Percentiles rank a stretch among this genome's conserved stretches.
phyloP scores from a whole-genome alignment of 2,329 filamentous ascomycete genomes.

The Aspergillus caelatus region DNA sequence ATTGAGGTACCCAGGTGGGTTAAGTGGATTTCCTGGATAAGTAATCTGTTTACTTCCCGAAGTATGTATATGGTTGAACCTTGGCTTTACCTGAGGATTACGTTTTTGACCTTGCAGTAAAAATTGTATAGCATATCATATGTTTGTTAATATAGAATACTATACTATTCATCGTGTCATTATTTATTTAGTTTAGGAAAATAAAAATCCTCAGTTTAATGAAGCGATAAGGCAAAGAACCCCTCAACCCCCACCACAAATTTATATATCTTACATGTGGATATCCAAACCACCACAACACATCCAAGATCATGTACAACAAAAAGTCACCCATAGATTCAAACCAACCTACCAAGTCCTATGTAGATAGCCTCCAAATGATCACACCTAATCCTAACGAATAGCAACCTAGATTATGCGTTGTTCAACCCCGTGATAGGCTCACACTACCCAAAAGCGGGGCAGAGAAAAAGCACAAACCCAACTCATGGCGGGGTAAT shows the following conservation, averaged over 20 bases:
- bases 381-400: too few species aligned
- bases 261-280: background rate
- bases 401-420: background rate
- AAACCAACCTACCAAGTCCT: background rate
- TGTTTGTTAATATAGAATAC: background rate
- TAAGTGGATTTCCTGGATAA: background rate
- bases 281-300: background rate
- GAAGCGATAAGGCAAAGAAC: background rate
- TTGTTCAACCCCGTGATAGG: background rate
- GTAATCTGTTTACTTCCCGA: conserved; percentile 3
- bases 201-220: background rate
- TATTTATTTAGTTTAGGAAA: background rate
- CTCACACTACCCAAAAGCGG: conserved; percentile 3
- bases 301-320: background rate
- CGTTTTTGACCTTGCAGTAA: too few species aligned
- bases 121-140: background rate
- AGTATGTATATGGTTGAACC: background rate
- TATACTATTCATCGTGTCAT: background rate
- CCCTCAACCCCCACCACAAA: background rate
- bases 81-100: background rate
- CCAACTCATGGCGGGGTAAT: background rate
- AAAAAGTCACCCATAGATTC: background rate
- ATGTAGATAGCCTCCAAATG: background rate
- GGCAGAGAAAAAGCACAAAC: background rate
- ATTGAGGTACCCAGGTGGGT: background rate